These are phyloP conservation scores for Neodidymelliopsis sp. DNA, from an alignment of 2,329 filamentous ascomycete species.

Conservation along the genomic window DNA sequence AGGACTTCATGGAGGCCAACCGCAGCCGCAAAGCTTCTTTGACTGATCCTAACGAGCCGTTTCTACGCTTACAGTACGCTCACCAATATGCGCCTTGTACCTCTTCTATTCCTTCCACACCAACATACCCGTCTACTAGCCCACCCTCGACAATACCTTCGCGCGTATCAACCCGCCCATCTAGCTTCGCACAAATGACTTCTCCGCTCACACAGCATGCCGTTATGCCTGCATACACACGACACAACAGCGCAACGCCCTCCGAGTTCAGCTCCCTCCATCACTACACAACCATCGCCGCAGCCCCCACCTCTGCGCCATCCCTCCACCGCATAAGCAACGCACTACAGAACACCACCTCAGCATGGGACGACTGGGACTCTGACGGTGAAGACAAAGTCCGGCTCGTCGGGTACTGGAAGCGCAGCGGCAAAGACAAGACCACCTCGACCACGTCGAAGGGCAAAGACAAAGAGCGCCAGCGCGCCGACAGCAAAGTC, in stretches of 20 bases:
- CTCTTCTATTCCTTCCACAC: constrained; percentile 26
- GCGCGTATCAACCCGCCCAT: constrained; percentile 34
- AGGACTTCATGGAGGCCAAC: constrained; percentile 14
- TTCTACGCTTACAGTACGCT: constrained; percentile 37
- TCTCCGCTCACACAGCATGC: constrained; percentile 13
- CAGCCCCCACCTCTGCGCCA: constrained; percentile 27
- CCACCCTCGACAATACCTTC: constrained; percentile 35
- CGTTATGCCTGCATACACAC: constrained; percentile 23
- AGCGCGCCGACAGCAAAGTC: constrained; percentile 16
- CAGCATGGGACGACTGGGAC: constrained; percentile 50
- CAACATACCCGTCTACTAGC: constrained; percentile 30
- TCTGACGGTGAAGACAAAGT: constrained; percentile 43
- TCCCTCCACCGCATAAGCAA: constrained; percentile 29
- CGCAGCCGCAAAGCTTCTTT: constrained; percentile 40
- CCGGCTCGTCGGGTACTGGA: constrained; percentile 37
- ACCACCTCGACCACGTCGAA: constrained; percentile 1
- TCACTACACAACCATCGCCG: constrained; percentile 26
- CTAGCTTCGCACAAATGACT: constrained; percentile 17
- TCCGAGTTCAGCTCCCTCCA: constrained; percentile 39
- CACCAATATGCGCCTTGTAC: constrained; percentile 24
- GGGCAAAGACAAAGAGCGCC: constrained; percentile 15
- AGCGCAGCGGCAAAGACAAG: constrained; percentile 19
- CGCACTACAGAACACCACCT: constrained; percentile 38
- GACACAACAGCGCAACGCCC: constrained; percentile 37
- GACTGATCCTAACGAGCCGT: constrained; percentile 40